Evolutionary conservation across 2,329 filamentous ascomycete genomes (phyloP), one percentile per base, ranked within the genome.

Genomic region (Exophiala viscosa): DNA sequence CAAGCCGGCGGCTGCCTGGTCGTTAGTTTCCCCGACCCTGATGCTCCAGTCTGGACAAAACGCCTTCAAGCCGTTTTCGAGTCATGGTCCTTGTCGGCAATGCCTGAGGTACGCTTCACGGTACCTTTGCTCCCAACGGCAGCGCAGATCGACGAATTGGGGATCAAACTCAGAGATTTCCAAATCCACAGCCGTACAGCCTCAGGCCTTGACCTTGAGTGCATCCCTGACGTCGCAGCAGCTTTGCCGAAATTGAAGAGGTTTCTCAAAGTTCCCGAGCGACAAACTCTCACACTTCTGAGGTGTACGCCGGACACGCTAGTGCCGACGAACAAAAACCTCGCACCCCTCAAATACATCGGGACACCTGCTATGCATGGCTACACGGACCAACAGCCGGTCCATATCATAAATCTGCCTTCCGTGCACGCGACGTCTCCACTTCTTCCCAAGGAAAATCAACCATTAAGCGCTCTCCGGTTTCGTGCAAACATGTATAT

Each of bases 401-500:
- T 63, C 47, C 54, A 63, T 36, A 58, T 63, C 18, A 62, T 60
- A 43, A 63, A 54, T 47, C 11, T 63, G 9, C 55, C 60, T 3
- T 63, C 60, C 0, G 59, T 62, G 3, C 59, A 63, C 18, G 50
- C 60, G 8, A 57, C 59, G 11, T 63, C 60, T 2, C 34, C 44
- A 4, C 58, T 62, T 7, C 59, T 63, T 6, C 60, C 60, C 1
- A 10, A 33, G 0, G 60, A 63, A 34, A 63, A 62, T 17, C 59
- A 58, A 34, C 60, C 60, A 2, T 44, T 63, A 28, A 54, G 60
- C 33, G 59, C 59, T 8, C 50, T 61, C 11, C 60, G 60, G 5
- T 63, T 63, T 32, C 60, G 60, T 2, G 60, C 60, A 34, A 63
- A 63, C 48, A 50, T 63, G 8, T 63, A 59, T 52, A 44, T 60